Percentiles rank a stretch among this genome's conserved stretches.
These are phyloP conservation scores for Fomitopsis betulina DNA, from an alignment of 1,284 basidiomycete species.

Conservation along the genomic window DNA sequence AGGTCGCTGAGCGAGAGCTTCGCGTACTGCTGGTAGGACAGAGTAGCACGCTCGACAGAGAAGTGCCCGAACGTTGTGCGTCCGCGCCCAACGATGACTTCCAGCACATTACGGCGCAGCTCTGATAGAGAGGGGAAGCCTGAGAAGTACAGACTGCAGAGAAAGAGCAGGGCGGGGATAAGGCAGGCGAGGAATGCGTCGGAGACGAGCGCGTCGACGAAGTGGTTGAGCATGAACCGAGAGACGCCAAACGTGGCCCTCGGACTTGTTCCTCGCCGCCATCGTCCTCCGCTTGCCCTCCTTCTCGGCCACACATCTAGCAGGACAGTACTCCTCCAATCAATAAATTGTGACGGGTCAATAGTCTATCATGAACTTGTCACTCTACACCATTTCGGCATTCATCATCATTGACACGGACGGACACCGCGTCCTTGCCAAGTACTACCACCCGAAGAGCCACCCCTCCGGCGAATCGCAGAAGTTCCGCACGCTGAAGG, in stretches of 20 bases:
- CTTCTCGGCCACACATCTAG: neutral
- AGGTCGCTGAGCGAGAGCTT: slow-evolving; percentile 19
- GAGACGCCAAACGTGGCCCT: too few species aligned
- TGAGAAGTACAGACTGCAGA: slow-evolving; percentile 15
- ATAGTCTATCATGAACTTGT: slow-evolving; percentile 58
- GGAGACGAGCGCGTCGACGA: slow-evolving; percentile 10
- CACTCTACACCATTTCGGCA: slow-evolving; percentile 81
- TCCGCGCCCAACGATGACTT: slow-evolving; percentile 16
- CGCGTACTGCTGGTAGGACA: slow-evolving; percentile 24
- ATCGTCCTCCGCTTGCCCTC: neutral
- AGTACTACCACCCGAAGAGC: slow-evolving; percentile 86
- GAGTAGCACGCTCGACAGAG: slow-evolving; percentile 20
- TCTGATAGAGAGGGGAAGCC: slow-evolving; percentile 10
- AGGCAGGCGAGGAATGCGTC: slow-evolving; percentile 18
- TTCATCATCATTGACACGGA: slow-evolving; percentile 94
- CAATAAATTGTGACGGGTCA: too few species aligned
- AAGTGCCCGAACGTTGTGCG: slow-evolving; percentile 15
- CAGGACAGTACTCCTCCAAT: neutral
- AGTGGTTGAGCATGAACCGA: slow-evolving; percentile 1
- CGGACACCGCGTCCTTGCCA: slow-evolving; percentile 91
- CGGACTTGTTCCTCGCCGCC: neutral
- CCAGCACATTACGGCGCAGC: slow-evolving; percentile 10
- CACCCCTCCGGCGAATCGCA: slow-evolving; percentile 60
- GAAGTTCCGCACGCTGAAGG: slow-evolving; percentile 74
- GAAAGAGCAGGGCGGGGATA: slow-evolving; percentile 16